phyloP scores from a whole-genome alignment of 257 asterid species.

The Eucommia ulmoides region DNA sequence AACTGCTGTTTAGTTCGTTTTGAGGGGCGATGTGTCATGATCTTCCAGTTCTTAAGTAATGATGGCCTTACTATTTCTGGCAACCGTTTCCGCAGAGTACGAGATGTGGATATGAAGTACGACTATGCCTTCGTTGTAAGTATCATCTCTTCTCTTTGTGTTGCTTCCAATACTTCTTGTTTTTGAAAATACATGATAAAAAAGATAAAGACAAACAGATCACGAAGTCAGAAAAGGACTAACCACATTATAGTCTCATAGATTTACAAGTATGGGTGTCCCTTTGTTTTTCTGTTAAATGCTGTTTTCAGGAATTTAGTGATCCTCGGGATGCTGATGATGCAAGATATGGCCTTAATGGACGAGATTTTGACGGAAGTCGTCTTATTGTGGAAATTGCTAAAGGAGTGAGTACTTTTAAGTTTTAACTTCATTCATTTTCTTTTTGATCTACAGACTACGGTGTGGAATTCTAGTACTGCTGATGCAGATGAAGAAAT shows the following conservation, averaged over 20 bases:
- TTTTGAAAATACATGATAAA: no score
- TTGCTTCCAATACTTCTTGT: background rate
- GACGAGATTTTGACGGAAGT: constrained; percentile 91
- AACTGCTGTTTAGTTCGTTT: constrained; percentile 96
- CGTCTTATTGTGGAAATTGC: constrained; percentile 89
- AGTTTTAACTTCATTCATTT: no score
- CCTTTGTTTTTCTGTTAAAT: constrained; percentile 17
- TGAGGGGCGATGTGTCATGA: constrained; percentile 90
- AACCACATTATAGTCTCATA: no score
- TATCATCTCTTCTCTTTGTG: constrained; percentile 12
- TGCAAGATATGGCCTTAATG: constrained; percentile 73
- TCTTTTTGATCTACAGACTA: no score
- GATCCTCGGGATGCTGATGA: constrained; percentile 98
- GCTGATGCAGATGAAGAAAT: no score
- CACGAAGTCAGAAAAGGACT: no score
- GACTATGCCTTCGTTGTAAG: constrained; percentile 98
- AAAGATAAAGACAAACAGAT: no score
- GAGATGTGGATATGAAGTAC: constrained; percentile 99
- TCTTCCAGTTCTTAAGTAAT: constrained; percentile 77
- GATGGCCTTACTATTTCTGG: constrained; percentile 99
- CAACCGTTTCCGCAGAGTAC: constrained; percentile 99
- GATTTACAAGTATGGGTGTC: constrained; percentile 8
- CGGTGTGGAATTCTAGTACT: no score
- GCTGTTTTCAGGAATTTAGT: constrained; percentile 62
- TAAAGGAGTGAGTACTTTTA: constrained; percentile 58